Percentiles rank a stretch among this genome's conserved stretches.
Evolutionary conservation across 768 basidiomycete species (phyloP).

Genomic region (Kwoniella sp.): DNA sequence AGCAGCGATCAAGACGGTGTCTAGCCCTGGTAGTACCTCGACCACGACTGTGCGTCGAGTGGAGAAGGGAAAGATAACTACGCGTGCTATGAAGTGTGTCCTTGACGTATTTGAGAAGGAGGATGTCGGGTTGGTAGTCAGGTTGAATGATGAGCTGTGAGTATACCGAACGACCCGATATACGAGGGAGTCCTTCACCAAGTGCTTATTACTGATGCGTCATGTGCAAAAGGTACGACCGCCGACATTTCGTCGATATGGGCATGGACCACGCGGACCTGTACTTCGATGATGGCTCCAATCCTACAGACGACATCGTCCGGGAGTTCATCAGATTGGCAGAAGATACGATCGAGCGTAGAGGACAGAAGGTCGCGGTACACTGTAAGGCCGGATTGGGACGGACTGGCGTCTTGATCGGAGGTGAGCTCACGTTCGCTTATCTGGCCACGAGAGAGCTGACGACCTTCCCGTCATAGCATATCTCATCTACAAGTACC

Average conservation of each 20-base stretch:
- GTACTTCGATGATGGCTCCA: conserved; percentile 97
- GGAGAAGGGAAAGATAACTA: conserved; percentile 66
- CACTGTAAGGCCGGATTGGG: conserved; percentile 84
- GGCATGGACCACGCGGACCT: conserved; percentile 59
- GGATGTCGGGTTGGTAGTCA: conserved; percentile 85
- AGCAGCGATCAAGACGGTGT: conserved; percentile 11
- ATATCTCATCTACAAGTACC: conserved; percentile 98
- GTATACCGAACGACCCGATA: too few relatives aligned
- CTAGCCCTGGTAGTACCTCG: conserved; percentile 58
- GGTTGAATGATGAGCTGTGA: conserved; percentile 90
- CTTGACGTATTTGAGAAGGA: conserved; percentile 88
- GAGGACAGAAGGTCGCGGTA: conserved; percentile 80
- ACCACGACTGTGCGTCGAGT: conserved; percentile 47
- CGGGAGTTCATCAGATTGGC: conserved; percentile 84
- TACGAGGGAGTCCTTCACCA: conserved; percentile 73
- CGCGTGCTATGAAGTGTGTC: conserved; percentile 72
- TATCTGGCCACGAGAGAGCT: background rate
- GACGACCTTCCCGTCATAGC: conserved; percentile 59
- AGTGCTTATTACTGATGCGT: conserved; percentile 53
- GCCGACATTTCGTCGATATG: conserved; percentile 31
- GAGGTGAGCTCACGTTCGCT: conserved; percentile 56
- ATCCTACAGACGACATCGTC: conserved; percentile 93
- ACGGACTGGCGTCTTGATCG: conserved; percentile 92
- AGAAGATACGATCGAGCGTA: conserved; percentile 70
- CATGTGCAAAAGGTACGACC: conserved; percentile 35